Percentiles rank a stretch among this genome's conserved stretches.
phyloP scores from a whole-genome alignment of 1,284 basidiomycete species.

The Cerrena zonata region DNA sequence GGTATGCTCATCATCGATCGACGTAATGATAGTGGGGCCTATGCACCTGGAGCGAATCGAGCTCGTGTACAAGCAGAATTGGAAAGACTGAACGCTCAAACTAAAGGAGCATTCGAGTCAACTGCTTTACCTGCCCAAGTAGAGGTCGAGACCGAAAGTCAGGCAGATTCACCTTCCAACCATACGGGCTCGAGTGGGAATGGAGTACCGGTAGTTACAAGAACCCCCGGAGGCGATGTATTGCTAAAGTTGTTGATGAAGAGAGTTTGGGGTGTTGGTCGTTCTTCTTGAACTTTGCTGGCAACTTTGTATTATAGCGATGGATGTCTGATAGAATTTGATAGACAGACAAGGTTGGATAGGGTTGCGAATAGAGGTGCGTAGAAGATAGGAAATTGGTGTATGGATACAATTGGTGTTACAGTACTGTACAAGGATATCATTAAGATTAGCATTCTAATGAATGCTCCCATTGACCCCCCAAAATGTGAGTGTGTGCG shows the following conservation, averaged over 20 bases:
- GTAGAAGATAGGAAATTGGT: background rate
- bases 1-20: slow-evolving; percentile 74
- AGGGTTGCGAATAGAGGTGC: background rate
- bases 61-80: slow-evolving; percentile 53
- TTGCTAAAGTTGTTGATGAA: slow-evolving; percentile 45
- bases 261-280: slow-evolving; percentile 52
- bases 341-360: no score
- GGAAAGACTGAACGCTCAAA: slow-evolving; percentile 31
- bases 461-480: background rate
- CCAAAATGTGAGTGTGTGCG: background rate
- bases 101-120: slow-evolving; percentile 40
- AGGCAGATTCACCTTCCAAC: slow-evolving; percentile 13
- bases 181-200: slow-evolving; percentile 8
- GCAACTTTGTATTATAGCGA: no score
- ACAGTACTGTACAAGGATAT: background rate
- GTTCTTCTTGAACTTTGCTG: background rate
- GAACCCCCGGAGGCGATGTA: slow-evolving; percentile 51
- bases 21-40: slow-evolving; percentile 52
- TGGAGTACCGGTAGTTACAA: slow-evolving; percentile 49
- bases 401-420: background rate
- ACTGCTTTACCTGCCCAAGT: slow-evolving; percentile 49
- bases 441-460: background rate
- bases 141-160: slow-evolving; percentile 36
- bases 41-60: slow-evolving; percentile 58
- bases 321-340: background rate